These are phyloP conservation scores for Pseudocercospora crystallina DNA, from an alignment of 2,329 filamentous ascomycete species.

Conservation along the genomic window DNA sequence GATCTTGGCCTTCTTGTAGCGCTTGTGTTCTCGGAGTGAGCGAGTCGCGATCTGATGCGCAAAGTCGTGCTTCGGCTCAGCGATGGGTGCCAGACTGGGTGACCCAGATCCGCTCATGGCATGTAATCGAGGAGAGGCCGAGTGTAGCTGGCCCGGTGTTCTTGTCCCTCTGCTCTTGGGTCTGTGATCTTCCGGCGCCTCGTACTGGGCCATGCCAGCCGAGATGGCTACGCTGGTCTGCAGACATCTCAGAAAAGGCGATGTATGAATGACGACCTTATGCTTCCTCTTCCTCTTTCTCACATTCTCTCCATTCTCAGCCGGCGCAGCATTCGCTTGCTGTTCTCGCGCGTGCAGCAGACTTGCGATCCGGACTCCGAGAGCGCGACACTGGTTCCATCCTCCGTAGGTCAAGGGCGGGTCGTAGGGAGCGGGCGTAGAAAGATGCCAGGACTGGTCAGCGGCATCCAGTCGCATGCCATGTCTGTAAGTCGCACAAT, in stretches of 20 bases:
- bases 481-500: conserved; percentile 57
- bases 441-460: conserved; percentile 92
- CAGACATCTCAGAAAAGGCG: conserved; percentile 89
- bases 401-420: conserved; percentile 92
- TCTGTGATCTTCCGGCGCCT: conserved; percentile 37
- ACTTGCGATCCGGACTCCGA: conserved; percentile 80
- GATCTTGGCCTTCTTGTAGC: conserved; percentile 58
- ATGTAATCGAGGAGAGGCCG: conserved; percentile 34
- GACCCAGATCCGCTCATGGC: conserved; percentile 28
- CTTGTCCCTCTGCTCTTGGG: conserved; percentile 26
- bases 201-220: conserved; percentile 74
- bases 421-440: conserved; percentile 91
- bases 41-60: conserved; percentile 37
- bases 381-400: conserved; percentile 79
- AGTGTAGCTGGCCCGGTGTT: conserved; percentile 32
- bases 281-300: conserved; percentile 57
- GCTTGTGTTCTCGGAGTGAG: conserved; percentile 35
- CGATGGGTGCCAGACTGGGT: conserved; percentile 34
- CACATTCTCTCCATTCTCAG: conserved; percentile 15
- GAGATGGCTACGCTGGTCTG: conserved; percentile 89
- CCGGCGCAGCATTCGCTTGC: conserved; percentile 39
- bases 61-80: conserved; percentile 40
- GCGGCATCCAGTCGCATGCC: conserved; percentile 91
- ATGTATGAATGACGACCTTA: conserved; percentile 83
- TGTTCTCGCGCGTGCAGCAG: conserved; percentile 58